Conservation (phyloP, 129 eudicot genomes). For the Chrysanthemum seticuspe region DNA sequence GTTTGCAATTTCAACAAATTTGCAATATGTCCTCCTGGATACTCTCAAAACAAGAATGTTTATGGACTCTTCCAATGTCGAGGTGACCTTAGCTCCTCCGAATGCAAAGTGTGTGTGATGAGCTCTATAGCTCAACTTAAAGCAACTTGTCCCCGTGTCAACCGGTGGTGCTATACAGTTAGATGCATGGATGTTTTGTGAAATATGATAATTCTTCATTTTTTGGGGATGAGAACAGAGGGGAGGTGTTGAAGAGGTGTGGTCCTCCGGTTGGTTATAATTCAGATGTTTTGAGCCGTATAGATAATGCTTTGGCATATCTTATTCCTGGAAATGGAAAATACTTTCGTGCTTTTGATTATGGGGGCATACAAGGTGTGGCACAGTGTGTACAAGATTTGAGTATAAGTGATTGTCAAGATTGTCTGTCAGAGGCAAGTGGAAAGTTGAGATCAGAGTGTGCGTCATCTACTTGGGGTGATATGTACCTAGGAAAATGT, state of each 20-base stretch:
- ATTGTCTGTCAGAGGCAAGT: constrained; percentile 57
- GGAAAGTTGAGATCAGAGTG: constrained; percentile 45
- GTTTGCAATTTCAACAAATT: constrained; percentile 41
- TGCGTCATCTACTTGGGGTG: constrained; percentile 45
- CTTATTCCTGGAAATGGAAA: constrained; percentile 37
- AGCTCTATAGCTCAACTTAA: constrained; percentile 52
- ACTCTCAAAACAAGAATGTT: constrained; percentile 36
- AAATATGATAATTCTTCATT: constrained; percentile 48
- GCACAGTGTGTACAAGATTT: constrained; percentile 69
- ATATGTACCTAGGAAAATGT: constrained; percentile 64
- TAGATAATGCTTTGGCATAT: constrained; percentile 42
- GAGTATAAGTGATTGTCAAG: constrained; percentile 55
- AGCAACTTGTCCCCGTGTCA: constrained; percentile 40
- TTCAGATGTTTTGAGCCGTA: constrained; percentile 25
- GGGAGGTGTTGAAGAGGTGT: constrained; percentile 46
- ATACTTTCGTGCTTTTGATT: constrained; percentile 47
- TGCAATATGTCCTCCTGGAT: neutral
- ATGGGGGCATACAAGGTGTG: constrained; percentile 50
- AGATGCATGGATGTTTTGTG: constrained; percentile 57
- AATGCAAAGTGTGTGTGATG: constrained; percentile 45
- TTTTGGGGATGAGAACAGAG: constrained; percentile 56
- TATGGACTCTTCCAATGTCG: constrained; percentile 47
- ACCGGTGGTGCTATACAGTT: constrained; percentile 53
- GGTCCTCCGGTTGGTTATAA: constrained; percentile 56
- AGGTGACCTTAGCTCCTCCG: constrained; percentile 29